A percentile compares a stretch with the other conserved stretches of the same genome.
Conservation (phyloP, 2,329 filamentous ascomycete genomes). For the Pezicula neosporulosa region DNA sequence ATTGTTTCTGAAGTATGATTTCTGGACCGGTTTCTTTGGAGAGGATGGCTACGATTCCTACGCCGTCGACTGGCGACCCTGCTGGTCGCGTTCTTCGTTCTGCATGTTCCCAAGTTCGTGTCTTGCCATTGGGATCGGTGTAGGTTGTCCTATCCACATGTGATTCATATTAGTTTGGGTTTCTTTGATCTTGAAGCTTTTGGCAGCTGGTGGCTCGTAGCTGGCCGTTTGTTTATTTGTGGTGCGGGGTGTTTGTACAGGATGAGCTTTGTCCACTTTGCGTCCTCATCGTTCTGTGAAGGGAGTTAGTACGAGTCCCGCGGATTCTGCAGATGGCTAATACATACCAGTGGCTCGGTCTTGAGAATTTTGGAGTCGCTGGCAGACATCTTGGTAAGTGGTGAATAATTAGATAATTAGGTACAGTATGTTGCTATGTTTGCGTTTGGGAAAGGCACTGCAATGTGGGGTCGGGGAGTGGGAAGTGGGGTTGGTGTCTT, state of each 20-base stretch:
- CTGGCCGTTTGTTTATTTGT: neutral
- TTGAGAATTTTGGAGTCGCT: slow-evolving; percentile 39
- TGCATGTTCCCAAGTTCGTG: slow-evolving; percentile 68
- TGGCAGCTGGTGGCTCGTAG: neutral
- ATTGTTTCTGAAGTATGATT: slow-evolving; percentile 65
- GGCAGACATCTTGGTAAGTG: slow-evolving; percentile 34
- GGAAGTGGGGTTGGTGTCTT: no score
- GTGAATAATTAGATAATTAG: no score
- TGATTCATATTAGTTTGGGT: neutral
- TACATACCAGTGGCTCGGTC: slow-evolving; percentile 41
- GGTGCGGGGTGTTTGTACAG: slow-evolving; percentile 38
- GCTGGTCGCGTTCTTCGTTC: slow-evolving; percentile 66
- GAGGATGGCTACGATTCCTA: slow-evolving; percentile 70
- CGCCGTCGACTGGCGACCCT: slow-evolving; percentile 62
- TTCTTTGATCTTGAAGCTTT: neutral
- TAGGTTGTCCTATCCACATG: slow-evolving; percentile 51
- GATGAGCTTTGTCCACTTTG: slow-evolving; percentile 57
- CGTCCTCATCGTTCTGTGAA: slow-evolving; percentile 35
- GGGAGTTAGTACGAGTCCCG: slow-evolving; percentile 2
- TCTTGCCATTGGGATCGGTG: slow-evolving; percentile 54
- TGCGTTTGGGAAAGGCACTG: no score
- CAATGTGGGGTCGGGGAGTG: no score
- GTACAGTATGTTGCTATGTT: no score
- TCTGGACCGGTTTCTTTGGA: slow-evolving; percentile 49
- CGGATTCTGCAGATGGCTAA: neutral